Conservation (phyloP, 768 basidiomycete species). For the Russula emetica region DNA sequence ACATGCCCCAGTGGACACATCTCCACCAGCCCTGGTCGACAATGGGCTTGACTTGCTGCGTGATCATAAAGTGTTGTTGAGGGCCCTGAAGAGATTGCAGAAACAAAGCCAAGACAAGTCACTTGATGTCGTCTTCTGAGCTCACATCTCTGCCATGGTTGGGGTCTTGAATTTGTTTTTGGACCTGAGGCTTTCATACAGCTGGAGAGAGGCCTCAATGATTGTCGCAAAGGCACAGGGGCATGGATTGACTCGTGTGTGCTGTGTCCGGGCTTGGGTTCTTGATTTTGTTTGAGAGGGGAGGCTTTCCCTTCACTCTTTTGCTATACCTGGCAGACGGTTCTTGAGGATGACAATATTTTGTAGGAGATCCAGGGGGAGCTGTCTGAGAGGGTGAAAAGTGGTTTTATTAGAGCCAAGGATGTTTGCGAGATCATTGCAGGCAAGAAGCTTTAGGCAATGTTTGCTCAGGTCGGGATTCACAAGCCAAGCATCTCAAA, state of each 20-base stretch:
- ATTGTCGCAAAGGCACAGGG: neutral
- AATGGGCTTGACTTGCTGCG: neutral
- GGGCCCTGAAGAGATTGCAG: too few relatives aligned
- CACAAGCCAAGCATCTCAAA: neutral
- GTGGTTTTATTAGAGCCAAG: neutral
- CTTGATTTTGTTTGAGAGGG: neutral
- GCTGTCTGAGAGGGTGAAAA: neutral
- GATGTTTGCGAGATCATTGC: neutral
- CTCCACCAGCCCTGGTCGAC: neutral
- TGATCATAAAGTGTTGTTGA: neutral
- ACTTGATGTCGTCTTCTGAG: neutral
- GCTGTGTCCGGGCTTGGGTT: neutral
- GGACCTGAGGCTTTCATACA: neutral
- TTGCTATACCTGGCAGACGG: fast-evolving
- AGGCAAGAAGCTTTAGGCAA: neutral
- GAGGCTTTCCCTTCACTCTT: neutral
- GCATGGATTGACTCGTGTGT: neutral
- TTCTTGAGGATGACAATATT: neutral
- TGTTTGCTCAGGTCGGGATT: neutral
- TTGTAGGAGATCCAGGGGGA: neutral
- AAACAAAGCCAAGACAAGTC: neutral
- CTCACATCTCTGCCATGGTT: neutral
- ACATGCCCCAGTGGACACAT: neutral
- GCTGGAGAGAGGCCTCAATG: neutral
- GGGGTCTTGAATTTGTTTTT: neutral